Base-by-base conservation (phyloP, 805 yeast species). In the Candida xiaguanensis region DNA sequence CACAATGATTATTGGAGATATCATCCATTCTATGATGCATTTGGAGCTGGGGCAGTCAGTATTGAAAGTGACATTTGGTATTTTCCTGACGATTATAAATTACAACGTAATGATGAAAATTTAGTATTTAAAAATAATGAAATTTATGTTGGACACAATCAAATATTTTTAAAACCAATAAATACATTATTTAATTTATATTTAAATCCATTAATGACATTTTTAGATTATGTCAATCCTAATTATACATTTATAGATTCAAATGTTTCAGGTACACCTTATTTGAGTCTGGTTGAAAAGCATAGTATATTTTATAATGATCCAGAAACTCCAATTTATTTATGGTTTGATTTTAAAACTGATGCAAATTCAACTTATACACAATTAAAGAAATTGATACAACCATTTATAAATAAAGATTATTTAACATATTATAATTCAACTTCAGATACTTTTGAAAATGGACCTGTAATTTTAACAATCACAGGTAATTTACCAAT, bases 1-100 rank as follows among this genome's bases (percentile, higher is more conserved):
- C 88, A 82, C 52, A 82, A 82, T 51, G 87, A 82, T 53, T 82
- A 82, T 55, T 78, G 84, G 82, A 61, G 87, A 49, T 43, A 52
- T 3, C 50, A 61, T 4, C 87, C 87, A 1, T 61, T 82, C 3
- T 67, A 75, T 37, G 82, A 80, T 43, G 87, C 86, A 0, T 53
- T 75, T 25, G 56, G 65, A 14, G 53, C 70, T 9, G 89, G 87
- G 2, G 67, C 75, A 26, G 65, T 66, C 31, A 75, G 83, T 35
- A 66, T 81, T 1, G 89, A 82, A 56, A 81, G 82, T n/a, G 89
- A 82, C 50, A 70, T 79, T 13, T 80, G 83, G 84, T 58, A 52
- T 34, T 72, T 71, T 38, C 57, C 59, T 4, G 50, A 58, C 3
- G 60, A 58, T 11, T 62, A 62, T 25, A 43, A 46, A 47, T 56